These are phyloP conservation scores for Podospora anserina DNA, from an alignment of 495 filamentous ascomycete genomes.

Conservation along the genomic window DNA sequence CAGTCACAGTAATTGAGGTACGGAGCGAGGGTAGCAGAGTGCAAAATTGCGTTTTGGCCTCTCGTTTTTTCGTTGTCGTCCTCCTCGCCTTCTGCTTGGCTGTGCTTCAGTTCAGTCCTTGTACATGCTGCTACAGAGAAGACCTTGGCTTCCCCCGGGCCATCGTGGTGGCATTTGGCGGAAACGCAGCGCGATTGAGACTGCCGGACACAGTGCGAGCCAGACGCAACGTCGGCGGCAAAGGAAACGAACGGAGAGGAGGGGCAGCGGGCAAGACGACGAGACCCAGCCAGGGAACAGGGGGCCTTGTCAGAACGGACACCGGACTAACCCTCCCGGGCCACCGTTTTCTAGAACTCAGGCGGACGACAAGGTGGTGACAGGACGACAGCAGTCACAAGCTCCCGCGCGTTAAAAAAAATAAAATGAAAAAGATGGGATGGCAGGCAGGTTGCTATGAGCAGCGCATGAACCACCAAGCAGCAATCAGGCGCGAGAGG, in stretches of 20 bases:
- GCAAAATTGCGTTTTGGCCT: constrained; percentile 33
- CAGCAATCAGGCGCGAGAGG: constrained; percentile 4
- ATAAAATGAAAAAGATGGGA: not conserved
- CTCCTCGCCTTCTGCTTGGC: constrained; percentile 17
- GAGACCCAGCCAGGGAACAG: not conserved
- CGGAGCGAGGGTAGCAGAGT: constrained; percentile 23
- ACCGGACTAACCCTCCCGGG: constrained; percentile 3
- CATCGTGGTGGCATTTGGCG: constrained; percentile 10
- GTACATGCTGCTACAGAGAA: not conserved
- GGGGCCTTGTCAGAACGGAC: not conserved
- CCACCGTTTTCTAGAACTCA: not conserved
- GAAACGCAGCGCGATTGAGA: constrained; percentile 18
- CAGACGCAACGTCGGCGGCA: constrained; percentile 1
- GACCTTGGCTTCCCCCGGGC: constrained; percentile 4
- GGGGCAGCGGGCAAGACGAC: not conserved
- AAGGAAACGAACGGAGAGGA: constrained; percentile 7
- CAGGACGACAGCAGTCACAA: not conserved
- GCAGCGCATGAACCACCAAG: not conserved
- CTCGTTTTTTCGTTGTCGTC: constrained; percentile 9
- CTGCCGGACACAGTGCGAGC: constrained; percentile 29
- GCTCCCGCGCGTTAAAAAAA: not conserved
- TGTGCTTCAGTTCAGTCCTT: constrained; percentile 1
- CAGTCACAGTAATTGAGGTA: constrained; percentile 26
- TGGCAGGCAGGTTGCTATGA: not conserved
- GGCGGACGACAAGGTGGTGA: not conserved